Percentiles rank a stretch among this genome's conserved stretches.
Evolutionary conservation across 192 early-diverging fungal species (phyloP).

Genomic region (Umbelopsis sp.): DNA sequence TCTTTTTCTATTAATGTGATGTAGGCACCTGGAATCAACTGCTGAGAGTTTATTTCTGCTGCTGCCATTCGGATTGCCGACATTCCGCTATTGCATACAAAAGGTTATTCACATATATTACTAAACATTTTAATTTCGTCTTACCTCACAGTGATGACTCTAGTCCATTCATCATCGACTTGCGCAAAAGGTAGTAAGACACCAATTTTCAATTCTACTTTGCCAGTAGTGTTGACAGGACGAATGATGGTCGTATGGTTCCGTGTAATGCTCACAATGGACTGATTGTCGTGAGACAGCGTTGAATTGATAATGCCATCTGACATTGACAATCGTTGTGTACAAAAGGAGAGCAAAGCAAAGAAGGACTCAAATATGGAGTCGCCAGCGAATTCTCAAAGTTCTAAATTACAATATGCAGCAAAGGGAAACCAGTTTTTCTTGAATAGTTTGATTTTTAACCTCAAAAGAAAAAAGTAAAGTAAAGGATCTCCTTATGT

Average conservation of each 20-base stretch:
- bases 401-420: slow-evolving; percentile 15
- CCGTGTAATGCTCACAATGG: slow-evolving; percentile 1
- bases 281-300: slow-evolving; percentile 15
- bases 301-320: slow-evolving; percentile 18
- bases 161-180: slow-evolving; percentile 36
- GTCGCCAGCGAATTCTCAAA: neutral
- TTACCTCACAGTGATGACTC: slow-evolving; percentile 37
- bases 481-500: slow-evolving; percentile 3
- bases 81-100: slow-evolving; percentile 38
- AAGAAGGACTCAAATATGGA: neutral
- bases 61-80: slow-evolving; percentile 53
- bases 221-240: slow-evolving; percentile 13
- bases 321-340: slow-evolving; percentile 7
- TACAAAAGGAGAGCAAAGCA: neutral
- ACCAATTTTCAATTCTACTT: slow-evolving; percentile 36
- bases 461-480: slow-evolving; percentile 6
- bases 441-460: neutral
- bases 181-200: slow-evolving; percentile 40
- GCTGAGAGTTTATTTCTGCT: slow-evolving; percentile 49
- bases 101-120: neutral
- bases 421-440: neutral
- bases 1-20: slow-evolving; percentile 53
- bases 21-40: slow-evolving; percentile 54
- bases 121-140: neutral
- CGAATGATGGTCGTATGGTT: slow-evolving; percentile 5